These are phyloP conservation scores for Beauveria sp. DNA, from an alignment of 2,329 filamentous ascomycete genomes.

Conservation along the genomic window DNA sequence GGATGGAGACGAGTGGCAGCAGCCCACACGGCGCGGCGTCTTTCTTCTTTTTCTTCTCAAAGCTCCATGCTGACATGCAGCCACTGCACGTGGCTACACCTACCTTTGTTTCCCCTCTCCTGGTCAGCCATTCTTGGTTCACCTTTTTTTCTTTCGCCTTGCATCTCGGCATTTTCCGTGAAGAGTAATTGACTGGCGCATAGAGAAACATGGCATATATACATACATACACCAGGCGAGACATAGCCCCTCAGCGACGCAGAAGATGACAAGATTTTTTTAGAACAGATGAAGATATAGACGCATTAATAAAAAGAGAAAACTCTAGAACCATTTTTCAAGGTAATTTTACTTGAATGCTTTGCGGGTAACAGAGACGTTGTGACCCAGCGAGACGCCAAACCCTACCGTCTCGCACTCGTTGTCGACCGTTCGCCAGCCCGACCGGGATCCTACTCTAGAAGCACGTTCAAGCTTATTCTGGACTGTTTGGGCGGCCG, in stretches of 20 bases:
- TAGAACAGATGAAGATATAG: not conserved
- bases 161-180: not conserved
- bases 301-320: not conserved
- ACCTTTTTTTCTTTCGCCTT: not conserved
- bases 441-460: not conserved
- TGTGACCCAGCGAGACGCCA: not conserved
- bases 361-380: no score
- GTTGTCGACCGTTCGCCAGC: not conserved
- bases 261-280: not conserved
- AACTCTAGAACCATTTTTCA: not conserved
- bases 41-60: no score
- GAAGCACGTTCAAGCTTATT: not conserved
- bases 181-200: not conserved
- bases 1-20: not conserved
- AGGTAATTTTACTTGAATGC: no score
- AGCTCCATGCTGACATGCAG: not conserved
- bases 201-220: not conserved
- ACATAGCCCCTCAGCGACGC: not conserved
- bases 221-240: not conserved
- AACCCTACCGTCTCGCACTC: not conserved
- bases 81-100: not conserved
- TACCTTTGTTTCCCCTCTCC: not conserved
- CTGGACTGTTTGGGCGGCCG: not conserved
- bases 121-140: not conserved
- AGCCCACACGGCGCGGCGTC: not conserved